Evolutionary conservation across 495 filamentous ascomycete genomes (phyloP), one percentile per base, ranked within the genome.

Genomic region (Xylaria curta): DNA sequence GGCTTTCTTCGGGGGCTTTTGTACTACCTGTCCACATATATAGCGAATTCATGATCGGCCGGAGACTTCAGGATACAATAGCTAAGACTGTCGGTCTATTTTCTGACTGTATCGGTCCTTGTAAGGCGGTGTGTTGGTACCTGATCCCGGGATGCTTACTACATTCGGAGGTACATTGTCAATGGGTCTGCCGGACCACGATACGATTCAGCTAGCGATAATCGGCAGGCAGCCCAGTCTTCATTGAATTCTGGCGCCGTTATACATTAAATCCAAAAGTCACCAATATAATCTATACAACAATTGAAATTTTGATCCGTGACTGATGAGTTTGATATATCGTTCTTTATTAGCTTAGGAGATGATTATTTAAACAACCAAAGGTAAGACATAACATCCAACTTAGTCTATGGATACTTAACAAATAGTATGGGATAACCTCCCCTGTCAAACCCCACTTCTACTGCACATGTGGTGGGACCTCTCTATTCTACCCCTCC

Each of bases 401-500:
- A n/a, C n/a, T n/a, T n/a, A 31, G 28, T 31, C 28, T 3, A 31
- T 7, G 36, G 36, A 38, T 38, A 38, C 36, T 38, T 1, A 42
- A 42, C 9, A 42, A 42, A 42, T 42, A 42, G 9, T 42, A 42
- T 42, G 46, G 51, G 51, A 54, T 28, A 10, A 15, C 51, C 21
- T 59, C 26, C 56, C 56, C 31, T 59, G 31, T 36, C 17, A 19
- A 42, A 42, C 21, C 56, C 42, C 59, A 44, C 12, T 19, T 47
- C 49, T 31, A 28, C 46, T 44, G 56, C 53, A 44, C 56, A 3
- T 70, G 42, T 60, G 24, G 46, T 53, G 63, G 63, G 24, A 13
- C 69, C 33, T 53, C 61, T 60, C 3, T 36, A 17, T 17, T 49
- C 33, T 64, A 72, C 75, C 75, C 73, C 75, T 71, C 71, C 72